Evolutionary conservation across 2,329 filamentous ascomycete species (phyloP).

Genomic region (Fusarium buxicola): DNA sequence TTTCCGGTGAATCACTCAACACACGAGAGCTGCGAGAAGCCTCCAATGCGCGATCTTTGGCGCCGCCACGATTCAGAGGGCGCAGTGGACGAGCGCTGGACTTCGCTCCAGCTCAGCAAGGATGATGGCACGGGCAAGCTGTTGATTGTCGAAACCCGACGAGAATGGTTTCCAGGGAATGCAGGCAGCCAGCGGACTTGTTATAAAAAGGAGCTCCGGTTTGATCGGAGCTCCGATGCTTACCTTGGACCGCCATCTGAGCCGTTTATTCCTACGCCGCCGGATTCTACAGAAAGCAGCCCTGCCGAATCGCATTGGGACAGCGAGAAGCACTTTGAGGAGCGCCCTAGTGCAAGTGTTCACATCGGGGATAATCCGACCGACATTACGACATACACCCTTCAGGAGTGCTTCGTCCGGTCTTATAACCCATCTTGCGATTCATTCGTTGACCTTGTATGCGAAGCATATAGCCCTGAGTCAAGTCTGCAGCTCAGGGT

Average conservation of each 20-base stretch:
- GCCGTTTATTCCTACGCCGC: conserved; percentile 10
- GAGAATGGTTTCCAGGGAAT: conserved; percentile 69
- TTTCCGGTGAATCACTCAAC: conserved; percentile 63
- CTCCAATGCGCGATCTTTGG: conserved; percentile 63
- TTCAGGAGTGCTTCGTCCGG: conserved; percentile 65
- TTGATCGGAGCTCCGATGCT: conserved; percentile 39
- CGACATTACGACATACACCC: conserved; percentile 57
- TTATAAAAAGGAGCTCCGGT: conserved; percentile 69
- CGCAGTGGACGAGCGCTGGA: conserved; percentile 80
- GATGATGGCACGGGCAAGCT: conserved; percentile 70
- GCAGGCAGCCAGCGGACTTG: conserved; percentile 73
- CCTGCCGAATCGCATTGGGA: conserved; percentile 42
- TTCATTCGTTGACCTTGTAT: conserved; percentile 69
- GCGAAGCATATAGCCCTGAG: conserved; percentile 44
- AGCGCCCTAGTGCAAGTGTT: conserved; percentile 39
- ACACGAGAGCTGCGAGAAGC: conserved; percentile 54
- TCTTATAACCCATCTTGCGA: conserved; percentile 65
- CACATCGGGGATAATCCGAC: conserved; percentile 62
- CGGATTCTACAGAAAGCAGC: conserved; percentile 6
- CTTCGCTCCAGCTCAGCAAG: conserved; percentile 69
- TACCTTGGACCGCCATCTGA: conserved; percentile 2
- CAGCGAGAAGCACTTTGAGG: conserved; percentile 49
- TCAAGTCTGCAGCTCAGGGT: conserved; percentile 58
- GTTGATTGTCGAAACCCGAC: conserved; percentile 74
- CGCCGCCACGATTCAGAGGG: conserved; percentile 76